Base-by-base conservation (phyloP, 345 rosid species). In the Erodium maritimum region DNA sequence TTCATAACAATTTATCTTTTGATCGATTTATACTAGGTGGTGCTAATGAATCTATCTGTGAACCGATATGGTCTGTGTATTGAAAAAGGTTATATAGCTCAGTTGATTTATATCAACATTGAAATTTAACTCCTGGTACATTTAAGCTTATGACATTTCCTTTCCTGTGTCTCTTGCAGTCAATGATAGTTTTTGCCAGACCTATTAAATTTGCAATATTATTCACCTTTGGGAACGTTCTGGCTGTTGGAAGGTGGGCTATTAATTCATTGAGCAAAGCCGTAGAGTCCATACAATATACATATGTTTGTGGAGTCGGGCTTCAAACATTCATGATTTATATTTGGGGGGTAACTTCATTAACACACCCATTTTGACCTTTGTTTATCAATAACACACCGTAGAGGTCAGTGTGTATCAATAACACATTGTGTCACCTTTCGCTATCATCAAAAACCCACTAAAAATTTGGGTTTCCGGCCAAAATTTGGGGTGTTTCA, bases 211-310 rank as follows among this genome's bases (percentile, higher is more conserved):
- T 89, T 67, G 95, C 96, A 5, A 53, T 93, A 18, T 78, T 93
- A 69, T 93, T 93, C 82, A 87, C 96, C 58, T 73, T 87, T 48
- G 96, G 99, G 62, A 89, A 93, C 69, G 72, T 93, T 50, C 70
- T 89, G 51, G 95, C 96, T 54, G 87, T 89, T 55, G 94, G 99
- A 77, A 93, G 99, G 96, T 89, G 70, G 64, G 77, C 54, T 51
- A 42, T 42, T 42, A 42, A 12, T 42, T 42, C 2, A 12, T 42
- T 29, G 34, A 29, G 34, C 8, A 29, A 3, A 29, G 34, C 34
- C 3, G 34, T 29, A n/a, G 34, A 29, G 34, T 14, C 17, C 17
- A 10, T 7, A 42, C 48, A 42, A 42, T 42, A 10, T 14, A 42
- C 12, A 10, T 14, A 42, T 42, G 11, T 16, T 42, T 42, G 48